phyloP scores from a whole-genome alignment of 2,329 filamentous ascomycete genomes.

The Aureobasidium musti region DNA sequence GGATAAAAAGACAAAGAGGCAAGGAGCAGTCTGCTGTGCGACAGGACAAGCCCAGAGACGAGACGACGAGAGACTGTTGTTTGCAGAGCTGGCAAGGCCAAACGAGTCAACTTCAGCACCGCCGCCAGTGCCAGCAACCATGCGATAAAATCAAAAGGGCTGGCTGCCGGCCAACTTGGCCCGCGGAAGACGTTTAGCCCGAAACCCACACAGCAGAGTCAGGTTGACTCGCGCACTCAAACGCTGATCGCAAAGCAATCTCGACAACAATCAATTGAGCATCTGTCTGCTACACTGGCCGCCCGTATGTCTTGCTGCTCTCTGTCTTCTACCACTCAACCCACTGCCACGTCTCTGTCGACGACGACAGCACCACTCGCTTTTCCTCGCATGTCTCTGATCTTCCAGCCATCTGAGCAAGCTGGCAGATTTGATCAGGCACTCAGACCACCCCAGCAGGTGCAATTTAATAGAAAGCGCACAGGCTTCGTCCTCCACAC shows the following conservation, averaged over 20 bases:
- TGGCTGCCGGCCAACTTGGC: slow-evolving; percentile 19
- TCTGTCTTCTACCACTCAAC: background rate
- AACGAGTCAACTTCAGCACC: slow-evolving; percentile 17
- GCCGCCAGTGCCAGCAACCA: slow-evolving; percentile 1
- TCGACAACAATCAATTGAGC: slow-evolving; percentile 8
- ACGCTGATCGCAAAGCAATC: slow-evolving; percentile 20
- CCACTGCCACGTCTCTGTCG: slow-evolving; percentile 2
- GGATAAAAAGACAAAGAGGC: slow-evolving; percentile 1
- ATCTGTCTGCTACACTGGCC: slow-evolving; percentile 23
- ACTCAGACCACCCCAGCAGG: slow-evolving; percentile 27
- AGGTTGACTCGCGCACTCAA: slow-evolving; percentile 19
- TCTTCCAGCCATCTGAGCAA: background rate
- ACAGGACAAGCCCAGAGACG: background rate
- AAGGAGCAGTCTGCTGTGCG: slow-evolving; percentile 25
- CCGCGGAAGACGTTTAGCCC: slow-evolving; percentile 25
- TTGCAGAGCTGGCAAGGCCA: slow-evolving; percentile 13
- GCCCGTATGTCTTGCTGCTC: background rate
- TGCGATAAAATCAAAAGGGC: slow-evolving; percentile 17
- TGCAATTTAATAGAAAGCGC: slow-evolving; percentile 20
- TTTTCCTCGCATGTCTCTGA: background rate
- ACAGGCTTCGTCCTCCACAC: slow-evolving; percentile 25
- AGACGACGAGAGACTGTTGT: slow-evolving; percentile 19
- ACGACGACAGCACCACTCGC: background rate
- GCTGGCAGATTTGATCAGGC: slow-evolving; percentile 12
- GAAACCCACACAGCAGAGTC: slow-evolving; percentile 1